These are phyloP conservation scores for Vaccinium corymbosum DNA, from an alignment of 148 eudicot genomes.

Conservation along the genomic window DNA sequence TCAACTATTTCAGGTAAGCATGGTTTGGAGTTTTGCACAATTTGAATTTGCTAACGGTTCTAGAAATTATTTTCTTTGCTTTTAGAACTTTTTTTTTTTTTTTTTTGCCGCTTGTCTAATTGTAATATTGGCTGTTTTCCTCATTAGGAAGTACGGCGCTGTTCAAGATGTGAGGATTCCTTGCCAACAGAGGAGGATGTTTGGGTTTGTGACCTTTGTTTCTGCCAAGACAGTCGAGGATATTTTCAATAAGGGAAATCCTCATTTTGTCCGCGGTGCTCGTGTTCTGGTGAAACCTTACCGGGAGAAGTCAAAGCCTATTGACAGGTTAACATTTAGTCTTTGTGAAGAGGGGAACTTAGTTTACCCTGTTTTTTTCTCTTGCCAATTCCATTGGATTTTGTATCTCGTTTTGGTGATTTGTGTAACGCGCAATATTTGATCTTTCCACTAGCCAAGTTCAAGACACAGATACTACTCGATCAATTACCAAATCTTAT, in stretches of 20 bases:
- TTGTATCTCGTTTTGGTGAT: neutral
- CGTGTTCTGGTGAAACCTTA: constrained; percentile 78
- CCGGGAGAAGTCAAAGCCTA: constrained; percentile 47
- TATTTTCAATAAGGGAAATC: constrained; percentile 50
- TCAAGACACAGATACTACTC: neutral
- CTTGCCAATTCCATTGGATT: neutral
- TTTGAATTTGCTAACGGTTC: neutral
- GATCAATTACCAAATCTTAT: neutral
- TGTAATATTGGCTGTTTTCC: neutral
- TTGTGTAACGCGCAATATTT: neutral
- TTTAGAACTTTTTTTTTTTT: neutral
- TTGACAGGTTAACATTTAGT: constrained; percentile 42
- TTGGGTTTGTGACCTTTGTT: constrained; percentile 65
- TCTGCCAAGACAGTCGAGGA: constrained; percentile 48
- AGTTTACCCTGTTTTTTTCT: neutral
- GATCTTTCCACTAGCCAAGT: neutral
- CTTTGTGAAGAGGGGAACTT: neutral
- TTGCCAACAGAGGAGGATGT: constrained; percentile 69
- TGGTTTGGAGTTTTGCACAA: neutral
- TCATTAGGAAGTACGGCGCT: constrained; percentile 47
- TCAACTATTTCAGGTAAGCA: constrained; percentile 48
- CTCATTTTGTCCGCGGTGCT: constrained; percentile 66
- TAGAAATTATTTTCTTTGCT: neutral
- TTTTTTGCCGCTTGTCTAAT: neutral
- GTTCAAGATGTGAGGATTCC: constrained; percentile 80